Evolutionary conservation across 2,329 filamentous ascomycete genomes (phyloP), one percentile per base, ranked within the genome.

Genomic region (Bipolaris bicolor): DNA sequence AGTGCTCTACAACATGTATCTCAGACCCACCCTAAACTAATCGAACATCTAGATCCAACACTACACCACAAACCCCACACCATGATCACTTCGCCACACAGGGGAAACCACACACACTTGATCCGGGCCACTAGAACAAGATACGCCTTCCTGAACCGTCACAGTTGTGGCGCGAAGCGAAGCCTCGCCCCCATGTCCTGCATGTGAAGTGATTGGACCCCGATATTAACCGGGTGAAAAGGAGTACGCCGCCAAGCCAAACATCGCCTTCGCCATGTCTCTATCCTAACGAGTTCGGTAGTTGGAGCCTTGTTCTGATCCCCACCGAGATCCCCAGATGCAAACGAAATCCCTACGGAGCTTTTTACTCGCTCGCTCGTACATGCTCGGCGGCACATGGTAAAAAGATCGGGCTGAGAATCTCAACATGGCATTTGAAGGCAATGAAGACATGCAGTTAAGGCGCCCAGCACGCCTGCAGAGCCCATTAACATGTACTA

Each of bases 141-240:
- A 44, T 55, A 9, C 37, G n/a, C 40, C 13, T 36, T 29, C 24
- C 2, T 20, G 20, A 20, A 15, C 10, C 26, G 24, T 41, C 26
- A 26, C 15, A 7, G 22, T 4, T 7, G 29, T 57, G 36, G 41
- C 49, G n/a, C n/a, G 40, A 47, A 26, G 15, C 45, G 18, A 36
- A 29, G n/a, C 29, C 16, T 31, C n/a, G 2, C 22, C 22, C 16
- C 18, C 18, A 26, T n/a, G 45, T 24, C 52, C 41, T 29, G 43
- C 36, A n/a, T 3, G 13, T 36, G 31, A 36, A 41, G 10, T 43
- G 31, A 20, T 44, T 26, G 22, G 29, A 15, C 41, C 20, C 26
- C 13, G 36, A 37, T n/a, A 47, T 53, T 53, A 59, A 18, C 52
- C 56, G 59, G 39, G 41, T 56, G 49, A 53, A 55, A 59, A 48